These are phyloP conservation scores for Cytospora paraplurivora DNA, from an alignment of 2,329 filamentous ascomycete species.

Conservation along the genomic window DNA sequence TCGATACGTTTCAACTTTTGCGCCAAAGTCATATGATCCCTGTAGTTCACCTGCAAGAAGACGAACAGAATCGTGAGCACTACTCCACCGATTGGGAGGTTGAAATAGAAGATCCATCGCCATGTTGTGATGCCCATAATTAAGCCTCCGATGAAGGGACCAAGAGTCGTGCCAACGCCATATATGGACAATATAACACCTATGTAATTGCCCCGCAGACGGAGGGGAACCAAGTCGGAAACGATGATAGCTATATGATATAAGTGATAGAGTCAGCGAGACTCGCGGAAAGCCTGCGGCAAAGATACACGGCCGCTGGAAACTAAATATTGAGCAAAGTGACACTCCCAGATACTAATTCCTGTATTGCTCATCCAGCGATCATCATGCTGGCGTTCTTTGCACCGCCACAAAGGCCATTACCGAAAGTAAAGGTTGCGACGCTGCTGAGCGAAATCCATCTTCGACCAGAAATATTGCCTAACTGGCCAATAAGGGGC, in stretches of 20 bases:
- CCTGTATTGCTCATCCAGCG: slow-evolving; percentile 49
- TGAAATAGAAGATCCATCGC: slow-evolving; percentile 35
- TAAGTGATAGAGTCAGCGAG: background rate
- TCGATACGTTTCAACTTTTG: slow-evolving; percentile 36
- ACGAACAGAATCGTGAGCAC: slow-evolving; percentile 34
- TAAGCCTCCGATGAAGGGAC: slow-evolving; percentile 19
- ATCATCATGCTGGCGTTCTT: slow-evolving; percentile 49
- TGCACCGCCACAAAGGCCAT: slow-evolving; percentile 52
- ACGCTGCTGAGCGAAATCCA: slow-evolving; percentile 44
- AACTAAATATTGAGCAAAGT: slow-evolving; percentile 31
- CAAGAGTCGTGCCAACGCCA: slow-evolving; percentile 32
- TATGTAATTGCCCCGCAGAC: slow-evolving; percentile 12
- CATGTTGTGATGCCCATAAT: slow-evolving; percentile 32
- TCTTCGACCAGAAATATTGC: slow-evolving; percentile 54
- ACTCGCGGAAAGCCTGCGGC: too few relatives aligned
- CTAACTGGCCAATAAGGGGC: slow-evolving; percentile 52
- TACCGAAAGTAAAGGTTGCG: slow-evolving; percentile 52
- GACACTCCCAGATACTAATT: slow-evolving; percentile 41
- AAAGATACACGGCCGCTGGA: too few relatives aligned
- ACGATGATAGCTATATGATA: slow-evolving; percentile 27
- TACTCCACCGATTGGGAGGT: slow-evolving; percentile 3
- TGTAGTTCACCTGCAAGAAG: slow-evolving; percentile 43
- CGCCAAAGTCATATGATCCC: slow-evolving; percentile 29
- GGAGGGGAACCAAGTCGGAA: slow-evolving; percentile 31
- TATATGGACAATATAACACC: slow-evolving; percentile 30